Evolutionary conservation across 2,329 filamentous ascomycete species (phyloP).

Genomic region (Beauveria sp.): DNA sequence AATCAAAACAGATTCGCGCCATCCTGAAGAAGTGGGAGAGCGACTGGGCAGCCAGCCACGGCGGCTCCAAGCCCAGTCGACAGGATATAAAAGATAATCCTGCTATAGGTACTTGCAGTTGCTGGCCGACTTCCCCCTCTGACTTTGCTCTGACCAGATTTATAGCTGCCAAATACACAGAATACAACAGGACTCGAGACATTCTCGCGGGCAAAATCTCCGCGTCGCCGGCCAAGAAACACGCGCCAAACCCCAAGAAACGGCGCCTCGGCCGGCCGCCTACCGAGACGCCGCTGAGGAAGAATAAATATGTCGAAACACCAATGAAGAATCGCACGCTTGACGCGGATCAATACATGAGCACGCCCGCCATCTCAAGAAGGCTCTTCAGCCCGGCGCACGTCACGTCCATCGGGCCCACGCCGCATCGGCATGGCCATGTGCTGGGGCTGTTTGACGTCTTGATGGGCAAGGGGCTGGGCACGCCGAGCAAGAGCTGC

Average conservation of each 20-base stretch:
- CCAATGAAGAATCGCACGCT: conserved; percentile 34
- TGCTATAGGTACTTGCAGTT: conserved; percentile 51
- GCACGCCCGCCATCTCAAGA: conserved; percentile 48
- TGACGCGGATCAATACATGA: conserved; percentile 36
- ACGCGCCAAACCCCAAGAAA: conserved; percentile 28
- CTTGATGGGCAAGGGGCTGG: conserved; percentile 42
- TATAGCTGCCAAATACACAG: conserved; percentile 65
- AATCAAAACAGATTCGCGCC: conserved; percentile 49
- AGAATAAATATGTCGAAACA: conserved; percentile 37
- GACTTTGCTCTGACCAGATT: neutral
- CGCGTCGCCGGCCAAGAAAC: conserved; percentile 31
- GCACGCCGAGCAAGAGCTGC: conserved; percentile 40
- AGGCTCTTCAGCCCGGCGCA: conserved; percentile 53
- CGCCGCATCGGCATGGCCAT: conserved; percentile 70
- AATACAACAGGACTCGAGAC: conserved; percentile 61
- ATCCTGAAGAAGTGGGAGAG: conserved; percentile 71
- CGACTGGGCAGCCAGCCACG: conserved; percentile 53
- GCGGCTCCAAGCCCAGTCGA: conserved; percentile 60
- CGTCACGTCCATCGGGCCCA: conserved; percentile 63
- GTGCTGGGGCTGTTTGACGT: conserved; percentile 73
- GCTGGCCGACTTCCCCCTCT: neutral
- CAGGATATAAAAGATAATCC: conserved; percentile 70
- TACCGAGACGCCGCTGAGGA: conserved; percentile 44
- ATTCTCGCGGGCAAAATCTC: conserved; percentile 46
- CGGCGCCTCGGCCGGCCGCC: conserved; percentile 30